phyloP scores from a whole-genome alignment of 257 asterid species.

The Rhazya stricta region DNA sequence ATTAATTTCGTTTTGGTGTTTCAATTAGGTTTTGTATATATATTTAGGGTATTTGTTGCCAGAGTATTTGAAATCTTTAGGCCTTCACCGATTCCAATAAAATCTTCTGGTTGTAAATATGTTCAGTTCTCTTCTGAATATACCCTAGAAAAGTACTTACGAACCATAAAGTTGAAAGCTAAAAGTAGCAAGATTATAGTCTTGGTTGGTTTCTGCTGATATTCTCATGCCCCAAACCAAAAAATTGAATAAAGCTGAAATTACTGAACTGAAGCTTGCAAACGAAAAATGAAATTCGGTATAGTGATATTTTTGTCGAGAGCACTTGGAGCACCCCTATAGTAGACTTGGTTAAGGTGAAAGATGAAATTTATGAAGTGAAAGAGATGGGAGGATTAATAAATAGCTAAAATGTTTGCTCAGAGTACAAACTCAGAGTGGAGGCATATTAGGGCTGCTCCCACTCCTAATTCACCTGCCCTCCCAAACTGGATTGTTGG shows the following conservation, averaged over 20 bases:
- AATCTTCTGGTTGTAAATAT: neutral
- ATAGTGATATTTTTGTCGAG: neutral
- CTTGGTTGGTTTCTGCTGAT: neutral
- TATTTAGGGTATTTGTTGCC: neutral
- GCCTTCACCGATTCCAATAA: neutral
- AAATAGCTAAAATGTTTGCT: neutral
- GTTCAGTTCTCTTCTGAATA: neutral
- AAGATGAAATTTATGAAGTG: neutral
- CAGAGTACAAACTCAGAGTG: neutral
- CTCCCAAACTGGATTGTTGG: neutral
- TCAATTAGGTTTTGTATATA: neutral
- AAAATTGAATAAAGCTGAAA: neutral
- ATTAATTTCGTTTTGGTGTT: neutral
- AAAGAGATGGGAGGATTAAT: neutral
- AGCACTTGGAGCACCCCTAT: neutral
- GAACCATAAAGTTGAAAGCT: neutral
- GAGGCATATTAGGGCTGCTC: neutral
- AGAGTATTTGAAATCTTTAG: neutral
- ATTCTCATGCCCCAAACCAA: neutral
- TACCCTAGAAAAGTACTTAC: neutral
- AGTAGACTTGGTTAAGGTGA: neutral
- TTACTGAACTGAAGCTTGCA: neutral
- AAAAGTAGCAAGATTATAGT: neutral
- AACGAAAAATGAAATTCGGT: neutral
- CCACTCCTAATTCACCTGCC: neutral